Conservation (phyloP, 768 basidiomycete species). For the Boletus reticulatus region DNA sequence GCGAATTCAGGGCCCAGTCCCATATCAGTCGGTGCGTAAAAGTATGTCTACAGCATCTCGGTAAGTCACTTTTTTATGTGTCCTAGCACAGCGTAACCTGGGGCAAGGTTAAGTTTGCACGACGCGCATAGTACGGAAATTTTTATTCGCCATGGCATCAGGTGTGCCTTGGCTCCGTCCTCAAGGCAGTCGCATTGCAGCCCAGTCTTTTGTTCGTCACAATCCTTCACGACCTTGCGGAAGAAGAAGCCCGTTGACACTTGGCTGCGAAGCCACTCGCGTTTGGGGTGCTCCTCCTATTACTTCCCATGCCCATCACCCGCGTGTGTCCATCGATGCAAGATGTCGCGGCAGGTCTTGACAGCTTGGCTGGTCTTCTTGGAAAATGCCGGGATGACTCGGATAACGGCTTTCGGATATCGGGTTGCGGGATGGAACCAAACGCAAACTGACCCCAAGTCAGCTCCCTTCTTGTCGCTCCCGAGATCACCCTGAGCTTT, state of each 20-base stretch:
- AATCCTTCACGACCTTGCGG: constrained; percentile 18
- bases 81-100: constrained; percentile 16
- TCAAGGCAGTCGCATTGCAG: constrained; percentile 35
- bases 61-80: constrained; percentile 9
- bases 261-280: constrained; percentile 8
- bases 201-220: constrained; percentile 16
- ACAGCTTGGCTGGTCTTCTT: constrained; percentile 3
- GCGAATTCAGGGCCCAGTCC: constrained; percentile 13
- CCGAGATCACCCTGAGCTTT: constrained; percentile 21
- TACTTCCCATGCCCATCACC: constrained; percentile 7
- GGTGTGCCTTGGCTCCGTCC: constrained; percentile 32
- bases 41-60: constrained; percentile 11
- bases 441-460: not conserved
- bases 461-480: constrained; percentile 20
- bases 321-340: not conserved
- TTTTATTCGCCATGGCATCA: constrained; percentile 23
- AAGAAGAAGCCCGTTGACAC: constrained; percentile 7
- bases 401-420: constrained; percentile 2
- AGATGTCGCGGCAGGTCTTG: constrained; percentile 1
- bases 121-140: constrained; percentile 27
- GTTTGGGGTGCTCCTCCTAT: constrained; percentile 11
- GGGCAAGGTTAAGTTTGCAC: constrained; percentile 34
- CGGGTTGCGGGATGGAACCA: constrained; percentile 6
- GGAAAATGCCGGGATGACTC: constrained; percentile 13
- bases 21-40: constrained; percentile 15